Evolutionary conservation across 768 basidiomycete species (phyloP).

Genomic region (Naematelia encephala): DNA sequence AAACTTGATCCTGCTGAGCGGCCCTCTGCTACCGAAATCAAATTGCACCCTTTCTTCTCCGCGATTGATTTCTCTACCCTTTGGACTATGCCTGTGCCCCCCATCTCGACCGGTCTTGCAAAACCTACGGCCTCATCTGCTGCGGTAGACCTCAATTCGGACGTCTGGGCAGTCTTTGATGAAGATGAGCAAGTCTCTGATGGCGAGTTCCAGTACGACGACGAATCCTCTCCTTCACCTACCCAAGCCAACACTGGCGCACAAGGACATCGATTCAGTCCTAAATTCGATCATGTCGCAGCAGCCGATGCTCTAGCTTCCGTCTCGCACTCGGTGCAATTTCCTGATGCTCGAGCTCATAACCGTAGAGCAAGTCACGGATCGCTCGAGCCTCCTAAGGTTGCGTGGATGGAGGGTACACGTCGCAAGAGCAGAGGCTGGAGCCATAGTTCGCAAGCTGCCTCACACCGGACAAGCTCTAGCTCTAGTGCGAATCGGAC

Average conservation of each 20-base stretch:
- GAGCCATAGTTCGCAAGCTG: not conserved
- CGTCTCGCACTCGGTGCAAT: slow-evolving; percentile 9
- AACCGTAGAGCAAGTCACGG: not conserved
- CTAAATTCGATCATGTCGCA: slow-evolving; percentile 18
- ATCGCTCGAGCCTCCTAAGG: slow-evolving; percentile 18
- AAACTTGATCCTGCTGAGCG: slow-evolving; percentile 44
- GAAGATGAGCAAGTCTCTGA: slow-evolving; percentile 35
- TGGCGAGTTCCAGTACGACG: slow-evolving; percentile 35
- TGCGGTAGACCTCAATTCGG: slow-evolving; percentile 17
- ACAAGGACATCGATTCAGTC: slow-evolving; percentile 4
- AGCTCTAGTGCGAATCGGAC: slow-evolving; percentile 31
- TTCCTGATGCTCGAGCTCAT: not conserved
- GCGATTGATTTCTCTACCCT: slow-evolving; percentile 34
- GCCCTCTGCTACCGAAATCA: slow-evolving; percentile 38
- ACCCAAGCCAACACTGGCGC: slow-evolving; percentile 2
- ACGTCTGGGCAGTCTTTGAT: slow-evolving; percentile 46
- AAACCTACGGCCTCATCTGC: slow-evolving; percentile 26
- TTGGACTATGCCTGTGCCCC: slow-evolving; percentile 41
- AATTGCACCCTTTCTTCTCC: slow-evolving; percentile 46
- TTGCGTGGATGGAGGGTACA: slow-evolving; percentile 28
- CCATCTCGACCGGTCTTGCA: slow-evolving; percentile 36
- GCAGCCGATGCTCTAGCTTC: slow-evolving; percentile 32
- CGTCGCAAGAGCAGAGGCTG: slow-evolving; percentile 9
- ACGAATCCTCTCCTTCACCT: slow-evolving; percentile 7
- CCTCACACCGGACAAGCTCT: slow-evolving; percentile 12